Base-by-base conservation (phyloP, 306 rosid genomes). In the Potentilla sterilis region DNA sequence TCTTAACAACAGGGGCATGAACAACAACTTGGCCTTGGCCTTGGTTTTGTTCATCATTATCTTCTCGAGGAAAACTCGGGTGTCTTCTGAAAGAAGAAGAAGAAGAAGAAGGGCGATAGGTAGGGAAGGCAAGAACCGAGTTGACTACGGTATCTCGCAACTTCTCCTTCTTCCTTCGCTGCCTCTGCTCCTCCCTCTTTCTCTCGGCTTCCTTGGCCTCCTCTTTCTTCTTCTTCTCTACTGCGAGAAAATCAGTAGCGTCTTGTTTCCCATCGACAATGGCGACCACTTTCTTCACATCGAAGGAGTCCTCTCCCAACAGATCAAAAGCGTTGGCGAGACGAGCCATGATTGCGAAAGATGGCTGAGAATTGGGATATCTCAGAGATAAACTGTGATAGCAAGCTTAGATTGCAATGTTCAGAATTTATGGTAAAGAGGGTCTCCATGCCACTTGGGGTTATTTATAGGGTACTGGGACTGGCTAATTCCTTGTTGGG, bases 281-380 rank as follows among this genome's bases (percentile, higher is more conserved):
- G 24, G 59, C 28, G 19, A 54, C 11, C 11, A 52, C 22, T n/a
- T 0, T 54, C 24, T 4, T 54, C 59, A 72, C 34, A 18, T 54
- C 52, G 6, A 21, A 57, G 2, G 54, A 73, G 18, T 54, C 28
- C 59, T 54, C 59, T 11, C 34, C 67, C 76, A 57, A 24, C 8
- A 57, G 41, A 15, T 57, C 63, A 63, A 73, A 73, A 21, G 54
- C 21, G 54, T 57, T 73, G 54, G 69, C 44, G 14, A 35, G 46
- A 37, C 37, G 66, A 59, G 69, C 69, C 44, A 64, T 64, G 1
- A 44, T 14, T 13, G 10, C 3, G 54, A 48, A 7, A 52, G 22
- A 18, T 2, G 58, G 24, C 58, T 52, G 58, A 19, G 24, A 51
- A 18, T 51, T 51, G 9, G 1, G n/a, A 52, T 37, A 21, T 35